Percentiles rank a stretch among this genome's conserved stretches.
Conservation (phyloP, 495 filamentous ascomycete species). For the Penicillium manginii region DNA sequence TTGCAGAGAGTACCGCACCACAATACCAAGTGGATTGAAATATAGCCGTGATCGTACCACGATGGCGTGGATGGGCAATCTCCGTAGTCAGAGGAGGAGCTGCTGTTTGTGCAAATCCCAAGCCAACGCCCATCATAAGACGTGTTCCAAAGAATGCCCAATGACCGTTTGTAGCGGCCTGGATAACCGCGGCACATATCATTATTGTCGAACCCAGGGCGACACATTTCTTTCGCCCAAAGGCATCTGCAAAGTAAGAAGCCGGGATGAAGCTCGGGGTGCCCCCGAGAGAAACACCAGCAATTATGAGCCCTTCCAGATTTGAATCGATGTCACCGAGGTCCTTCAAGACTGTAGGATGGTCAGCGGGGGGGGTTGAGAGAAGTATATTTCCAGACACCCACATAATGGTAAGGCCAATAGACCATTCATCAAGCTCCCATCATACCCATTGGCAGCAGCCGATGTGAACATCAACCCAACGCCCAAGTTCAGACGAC, state of each 20-base stretch:
- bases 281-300: background rate
- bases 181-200: background rate
- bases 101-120: background rate
- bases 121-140: background rate
- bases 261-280: background rate
- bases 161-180: background rate
- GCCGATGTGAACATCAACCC: background rate
- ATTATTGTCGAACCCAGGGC: background rate
- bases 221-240: background rate
- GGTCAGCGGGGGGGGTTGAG: background rate
- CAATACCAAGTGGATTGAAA: background rate
- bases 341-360: background rate
- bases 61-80: background rate
- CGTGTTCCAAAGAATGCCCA: background rate
- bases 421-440: background rate
- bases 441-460: background rate
- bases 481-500: background rate
- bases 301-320: background rate
- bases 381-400: background rate
- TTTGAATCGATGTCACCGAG: background rate
- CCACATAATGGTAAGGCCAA: background rate
- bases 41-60: background rate
- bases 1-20: slow-evolving; percentile 4
- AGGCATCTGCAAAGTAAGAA: background rate
- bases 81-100: background rate